phyloP scores from a whole-genome alignment of 2,329 filamentous ascomycete species.

The Claviceps sp. region DNA sequence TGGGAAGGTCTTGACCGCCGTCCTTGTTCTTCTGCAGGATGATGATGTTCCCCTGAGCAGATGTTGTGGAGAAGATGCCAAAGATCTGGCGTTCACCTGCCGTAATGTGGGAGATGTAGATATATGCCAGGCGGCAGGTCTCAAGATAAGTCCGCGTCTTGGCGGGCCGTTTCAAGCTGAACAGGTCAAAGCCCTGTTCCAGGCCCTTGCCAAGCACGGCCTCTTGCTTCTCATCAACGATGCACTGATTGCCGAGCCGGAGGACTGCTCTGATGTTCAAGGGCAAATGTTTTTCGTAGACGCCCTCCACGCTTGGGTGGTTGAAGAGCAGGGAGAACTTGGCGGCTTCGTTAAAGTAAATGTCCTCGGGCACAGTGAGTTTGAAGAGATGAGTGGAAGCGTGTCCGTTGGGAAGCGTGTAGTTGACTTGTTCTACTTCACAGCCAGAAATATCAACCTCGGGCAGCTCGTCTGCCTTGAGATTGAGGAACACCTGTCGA shows the following conservation, averaged over 20 bases:
- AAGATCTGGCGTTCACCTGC: conserved; percentile 88
- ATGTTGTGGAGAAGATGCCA: conserved; percentile 76
- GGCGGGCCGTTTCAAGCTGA: conserved; percentile 53
- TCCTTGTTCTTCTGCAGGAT: conserved; percentile 78
- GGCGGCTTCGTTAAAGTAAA: conserved; percentile 72
- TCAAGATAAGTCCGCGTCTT: conserved; percentile 61
- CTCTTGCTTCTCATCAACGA: conserved; percentile 79
- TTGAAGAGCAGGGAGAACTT: conserved; percentile 77
- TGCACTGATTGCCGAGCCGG: conserved; percentile 80
- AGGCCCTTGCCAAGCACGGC: conserved; percentile 87
- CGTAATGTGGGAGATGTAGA: conserved; percentile 87
- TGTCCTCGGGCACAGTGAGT: conserved; percentile 75
- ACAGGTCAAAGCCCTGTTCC: conserved; percentile 85
- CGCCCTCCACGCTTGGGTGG: conserved; percentile 87
- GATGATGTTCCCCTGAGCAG: conserved; percentile 68
- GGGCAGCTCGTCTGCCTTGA: conserved; percentile 76
- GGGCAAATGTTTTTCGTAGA: conserved; percentile 90
- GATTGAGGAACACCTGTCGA: conserved; percentile 78
- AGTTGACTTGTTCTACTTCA: conserved; percentile 81
- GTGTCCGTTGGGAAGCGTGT: conserved; percentile 89
- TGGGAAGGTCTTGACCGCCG: conserved; percentile 68
- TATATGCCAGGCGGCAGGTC: conserved; percentile 60
- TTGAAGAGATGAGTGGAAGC: conserved; percentile 90
- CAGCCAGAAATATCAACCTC: conserved; percentile 79
- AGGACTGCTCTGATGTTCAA: conserved; percentile 77